phyloP scores from a whole-genome alignment of 192 early-diverging fungal species.

The Bifiguratus adelaidae region DNA sequence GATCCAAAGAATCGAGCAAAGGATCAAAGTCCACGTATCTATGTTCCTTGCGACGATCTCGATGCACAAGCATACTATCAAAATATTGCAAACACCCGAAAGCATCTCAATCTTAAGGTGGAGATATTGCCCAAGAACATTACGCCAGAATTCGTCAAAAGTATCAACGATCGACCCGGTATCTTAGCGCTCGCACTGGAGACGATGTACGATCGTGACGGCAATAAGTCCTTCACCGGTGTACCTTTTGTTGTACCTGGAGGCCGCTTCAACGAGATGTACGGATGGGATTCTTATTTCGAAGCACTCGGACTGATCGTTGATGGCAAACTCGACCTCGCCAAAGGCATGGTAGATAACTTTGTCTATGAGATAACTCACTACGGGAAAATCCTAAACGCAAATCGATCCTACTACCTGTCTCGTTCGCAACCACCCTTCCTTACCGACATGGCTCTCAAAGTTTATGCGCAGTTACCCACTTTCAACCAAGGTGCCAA shows the following conservation, averaged over 20 bases:
- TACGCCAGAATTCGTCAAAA: conserved; percentile 84
- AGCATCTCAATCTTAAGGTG: conserved; percentile 67
- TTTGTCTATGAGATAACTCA: conserved; percentile 95
- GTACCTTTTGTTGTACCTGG: conserved; percentile 96
- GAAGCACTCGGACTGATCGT: conserved; percentile 79
- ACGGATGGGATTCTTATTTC: conserved; percentile 98
- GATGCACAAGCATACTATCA: conserved; percentile 74
- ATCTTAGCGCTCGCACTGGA: conserved; percentile 76
- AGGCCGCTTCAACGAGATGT: conserved; percentile 99
- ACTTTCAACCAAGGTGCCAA: conserved; percentile 31
- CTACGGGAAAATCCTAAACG: conserved; percentile 98
- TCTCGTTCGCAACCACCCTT: conserved; percentile 97
- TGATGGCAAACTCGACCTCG: conserved; percentile 79
- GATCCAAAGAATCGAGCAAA: conserved; percentile 84
- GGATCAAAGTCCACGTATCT: conserved; percentile 79
- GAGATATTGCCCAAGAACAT: conserved; percentile 76
- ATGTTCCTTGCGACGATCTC: conserved; percentile 78
- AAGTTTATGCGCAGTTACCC: conserved; percentile 60
- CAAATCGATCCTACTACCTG: conserved; percentile 95
- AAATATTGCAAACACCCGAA: conserved; percentile 46
- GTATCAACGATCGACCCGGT: conserved; percentile 80
- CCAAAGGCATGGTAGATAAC: conserved; percentile 94
- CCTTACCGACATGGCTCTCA: conserved; percentile 90
- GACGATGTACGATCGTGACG: conserved; percentile 20
- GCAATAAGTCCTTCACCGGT: conserved; percentile 40